These are phyloP conservation scores for Sclerotinia trifoliorum DNA, from an alignment of 2,329 filamentous ascomycete genomes.

Conservation along the genomic window DNA sequence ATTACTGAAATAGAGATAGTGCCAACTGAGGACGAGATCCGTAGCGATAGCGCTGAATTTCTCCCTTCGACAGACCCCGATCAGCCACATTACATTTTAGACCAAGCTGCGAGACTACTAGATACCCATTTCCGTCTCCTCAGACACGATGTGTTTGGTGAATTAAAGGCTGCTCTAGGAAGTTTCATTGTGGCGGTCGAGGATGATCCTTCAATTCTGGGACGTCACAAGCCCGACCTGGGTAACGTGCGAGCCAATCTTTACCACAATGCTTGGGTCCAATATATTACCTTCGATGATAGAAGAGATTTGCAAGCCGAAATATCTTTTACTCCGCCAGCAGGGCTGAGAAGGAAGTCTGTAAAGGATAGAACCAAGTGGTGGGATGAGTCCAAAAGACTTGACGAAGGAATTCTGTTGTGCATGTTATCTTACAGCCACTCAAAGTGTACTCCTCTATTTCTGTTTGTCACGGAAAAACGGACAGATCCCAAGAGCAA, in stretches of 20 bases:
- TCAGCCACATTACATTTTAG: slow-evolving; percentile 5
- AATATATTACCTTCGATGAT: background rate
- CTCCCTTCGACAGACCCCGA: slow-evolving; percentile 28
- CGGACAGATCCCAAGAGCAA: background rate
- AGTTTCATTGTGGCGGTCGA: slow-evolving; percentile 28
- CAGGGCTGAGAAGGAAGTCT: background rate
- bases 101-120: slow-evolving; percentile 1
- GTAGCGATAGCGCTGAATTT: slow-evolving; percentile 28
- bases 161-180: slow-evolving; percentile 43
- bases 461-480: slow-evolving; percentile 1
- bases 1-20: slow-evolving; percentile 40
- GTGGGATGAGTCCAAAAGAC: slow-evolving; percentile 50
- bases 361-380: slow-evolving; percentile 42
- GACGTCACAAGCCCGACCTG: background rate
- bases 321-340: slow-evolving; percentile 2
- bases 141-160: slow-evolving; percentile 51
- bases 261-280: background rate
- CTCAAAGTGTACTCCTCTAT: slow-evolving; percentile 35
- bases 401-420: slow-evolving; percentile 49
- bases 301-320: slow-evolving; percentile 1
- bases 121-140: slow-evolving; percentile 35
- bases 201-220: background rate
- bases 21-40: slow-evolving; percentile 40
- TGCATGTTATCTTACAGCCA: slow-evolving; percentile 42
- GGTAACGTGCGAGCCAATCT: slow-evolving; percentile 3